Conservation (phyloP, 139 green algal genomes). For the Ostreobium quekettii region DNA sequence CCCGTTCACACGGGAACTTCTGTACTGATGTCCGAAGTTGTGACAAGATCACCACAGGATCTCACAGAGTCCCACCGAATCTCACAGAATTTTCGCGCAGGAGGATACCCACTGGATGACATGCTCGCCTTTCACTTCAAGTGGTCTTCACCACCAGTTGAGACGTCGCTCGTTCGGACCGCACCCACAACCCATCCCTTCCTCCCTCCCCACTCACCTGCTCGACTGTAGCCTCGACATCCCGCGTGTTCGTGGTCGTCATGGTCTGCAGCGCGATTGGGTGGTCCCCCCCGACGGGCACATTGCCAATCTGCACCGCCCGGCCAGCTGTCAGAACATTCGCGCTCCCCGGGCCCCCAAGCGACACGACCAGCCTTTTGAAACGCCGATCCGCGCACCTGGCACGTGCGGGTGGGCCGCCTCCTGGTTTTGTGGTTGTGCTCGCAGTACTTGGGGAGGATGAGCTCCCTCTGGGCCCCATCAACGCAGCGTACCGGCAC, state of each 20-base stretch:
- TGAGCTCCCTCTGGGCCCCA: too few species aligned
- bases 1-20: too few species aligned
- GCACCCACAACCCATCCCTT: too few species aligned
- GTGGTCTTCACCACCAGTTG: neutral
- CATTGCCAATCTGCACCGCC: constrained; percentile 70
- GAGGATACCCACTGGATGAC: neutral
- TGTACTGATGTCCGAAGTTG: too few species aligned
- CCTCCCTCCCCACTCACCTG: too few species aligned
- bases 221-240: constrained; percentile 85
- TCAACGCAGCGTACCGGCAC: too few species aligned
- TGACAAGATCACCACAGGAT: neutral
- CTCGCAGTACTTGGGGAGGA: constrained; percentile 78
- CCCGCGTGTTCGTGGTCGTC: constrained; percentile 93
- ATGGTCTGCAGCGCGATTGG: constrained; percentile 93
- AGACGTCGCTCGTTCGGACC: neutral
- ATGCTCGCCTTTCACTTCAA: neutral
- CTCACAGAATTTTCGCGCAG: neutral
- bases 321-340: neutral
- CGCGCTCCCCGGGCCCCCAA: neutral
- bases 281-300: constrained; percentile 87
- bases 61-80: neutral
- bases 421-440: constrained; percentile 61
- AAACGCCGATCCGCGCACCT: constrained; percentile 32
- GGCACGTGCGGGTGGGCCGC: constrained; percentile 76
- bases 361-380: neutral